These are phyloP conservation scores for Gossypium davidsonii DNA, from an alignment of 441 rosid species.

Conservation along the genomic window DNA sequence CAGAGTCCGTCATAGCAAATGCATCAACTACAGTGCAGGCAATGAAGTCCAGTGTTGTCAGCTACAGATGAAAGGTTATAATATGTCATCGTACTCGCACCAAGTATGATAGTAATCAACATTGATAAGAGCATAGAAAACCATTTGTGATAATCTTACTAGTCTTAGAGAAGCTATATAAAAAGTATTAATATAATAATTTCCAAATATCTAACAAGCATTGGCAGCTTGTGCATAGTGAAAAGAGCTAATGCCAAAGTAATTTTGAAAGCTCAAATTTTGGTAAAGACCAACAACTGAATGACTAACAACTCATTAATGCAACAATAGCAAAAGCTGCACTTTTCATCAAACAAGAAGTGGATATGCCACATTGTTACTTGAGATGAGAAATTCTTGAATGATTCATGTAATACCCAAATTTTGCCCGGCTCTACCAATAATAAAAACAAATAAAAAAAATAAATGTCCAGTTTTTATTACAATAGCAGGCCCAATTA, in stretches of 20 bases:
- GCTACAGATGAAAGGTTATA: conserved; percentile 31
- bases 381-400: conserved; percentile 85
- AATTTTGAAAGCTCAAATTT: not conserved
- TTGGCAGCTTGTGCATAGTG: not conserved
- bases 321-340: not conserved
- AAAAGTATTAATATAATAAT: not conserved
- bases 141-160: not conserved
- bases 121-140: not conserved
- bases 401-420: conserved; percentile 31
- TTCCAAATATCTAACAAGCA: not conserved
- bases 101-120: not conserved
- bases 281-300: not conserved
- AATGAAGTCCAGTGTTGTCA: conserved; percentile 84
- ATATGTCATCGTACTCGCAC: not conserved
- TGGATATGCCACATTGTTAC: conserved; percentile 23
- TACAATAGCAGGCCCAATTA: too few species aligned
- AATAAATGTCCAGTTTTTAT: too few species aligned
- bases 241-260: not conserved
- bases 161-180: not conserved
- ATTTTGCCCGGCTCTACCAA: too few species aligned
- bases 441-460: too few species aligned
- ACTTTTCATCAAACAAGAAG: not conserved
- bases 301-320: not conserved
- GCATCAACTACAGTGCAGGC: conserved; percentile 73
- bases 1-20: conserved; percentile 95